Evolutionary conservation across 2,329 filamentous ascomycete species (phyloP), one percentile per base, ranked within the genome.

Genomic region (Colletotrichum trifolii): DNA sequence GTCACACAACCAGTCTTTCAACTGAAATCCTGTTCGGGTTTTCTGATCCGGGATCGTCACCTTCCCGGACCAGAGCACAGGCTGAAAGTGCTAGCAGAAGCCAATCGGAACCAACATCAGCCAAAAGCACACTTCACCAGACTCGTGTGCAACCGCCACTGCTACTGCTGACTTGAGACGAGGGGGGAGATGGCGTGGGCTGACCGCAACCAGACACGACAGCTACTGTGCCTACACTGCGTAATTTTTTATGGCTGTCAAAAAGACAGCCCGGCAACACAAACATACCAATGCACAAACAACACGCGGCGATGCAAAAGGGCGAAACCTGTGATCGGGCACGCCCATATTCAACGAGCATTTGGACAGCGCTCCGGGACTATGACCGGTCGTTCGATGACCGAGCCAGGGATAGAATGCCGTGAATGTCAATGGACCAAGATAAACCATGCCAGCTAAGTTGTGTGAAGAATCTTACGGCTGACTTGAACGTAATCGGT

Each of bases 131-230:
- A 25, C 25, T 25, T 25, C 15, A 56, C 55, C 40, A 12, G 57
- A 25, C 39, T 50, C 35, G 40, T 45, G 35, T 48, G 17, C 45
- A 48, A 49, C 46, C 46, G 25, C 52, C 43, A 36, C 17, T 45
- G 43, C 61, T 50, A 36, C 34, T 45, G 43, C 61, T 50, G 35
- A 53, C 58, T 55, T 47, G 45, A 39, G 59, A 55, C 36, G 50
- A 59, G 15, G 25, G 54, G 40, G 50, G 46, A 17, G 57, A 55
- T 42, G 42, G 43, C 46, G 45, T 35, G 36, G 55, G n/a, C 42
- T 42, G 47, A 45, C 39, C 42, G 52, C 62, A 65, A 42, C 50
- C 57, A 61, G 50, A 55, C 17, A 40, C 45, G 45, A 50, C n/a
- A 52, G 46, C 13, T 35, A 35, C 49, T 17, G 12, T 49, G 43